Evolutionary conservation across 1,284 basidiomycete genomes (phyloP), one percentile per base, ranked within the genome.

Genomic region (Malassezia vespertilionis): DNA sequence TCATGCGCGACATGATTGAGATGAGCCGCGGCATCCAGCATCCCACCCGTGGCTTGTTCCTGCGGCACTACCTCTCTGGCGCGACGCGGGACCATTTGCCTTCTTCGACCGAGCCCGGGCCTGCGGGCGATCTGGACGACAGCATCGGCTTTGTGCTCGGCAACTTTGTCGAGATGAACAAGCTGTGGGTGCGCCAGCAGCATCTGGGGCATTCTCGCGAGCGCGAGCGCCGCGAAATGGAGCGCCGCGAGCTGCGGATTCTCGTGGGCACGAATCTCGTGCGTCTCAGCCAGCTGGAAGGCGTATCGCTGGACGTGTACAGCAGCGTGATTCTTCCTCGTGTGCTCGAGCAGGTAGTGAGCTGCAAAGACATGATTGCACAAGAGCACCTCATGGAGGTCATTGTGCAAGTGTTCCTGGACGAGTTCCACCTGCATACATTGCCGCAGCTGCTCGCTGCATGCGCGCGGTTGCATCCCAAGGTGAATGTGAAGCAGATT

Each of bases 151-250:
- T 70, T 34, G 61, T 70, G 26, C 60, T 70, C 30, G 62, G 63
- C 47, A 70, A 70, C 43, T 69, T 70, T 40, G 64, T 70, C 51
- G 67, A 70, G 52, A 70, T 70, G 67, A 70, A 70, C 58, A 69
- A 69, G 57, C 61, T 70, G 23, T 70, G 67, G 67, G 67, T 70
- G 23, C 55, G 67, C 23, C 59, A 69, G 23, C 67, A 70, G 51
- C 67, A 70, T 40, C 67, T 69, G 28, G 67, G 67, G 24, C 67
- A 66, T 41, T 67, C 63, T 2, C 47, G 67, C 24, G 67, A 70
- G 17, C 61, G 67, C 33, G 67, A 70, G 54, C 65, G 65, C 54
- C 58, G 67, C 18, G 67, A 70, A 44, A 54, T 58, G 55, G 67
- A 70, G 44, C 47, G 67, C 18, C 60, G 58, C 39, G 67, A 69